A percentile compares a stretch with the other conserved stretches of the same genome.
phyloP scores from a whole-genome alignment of 257 asterid species.

The Linderniella brevidens region DNA sequence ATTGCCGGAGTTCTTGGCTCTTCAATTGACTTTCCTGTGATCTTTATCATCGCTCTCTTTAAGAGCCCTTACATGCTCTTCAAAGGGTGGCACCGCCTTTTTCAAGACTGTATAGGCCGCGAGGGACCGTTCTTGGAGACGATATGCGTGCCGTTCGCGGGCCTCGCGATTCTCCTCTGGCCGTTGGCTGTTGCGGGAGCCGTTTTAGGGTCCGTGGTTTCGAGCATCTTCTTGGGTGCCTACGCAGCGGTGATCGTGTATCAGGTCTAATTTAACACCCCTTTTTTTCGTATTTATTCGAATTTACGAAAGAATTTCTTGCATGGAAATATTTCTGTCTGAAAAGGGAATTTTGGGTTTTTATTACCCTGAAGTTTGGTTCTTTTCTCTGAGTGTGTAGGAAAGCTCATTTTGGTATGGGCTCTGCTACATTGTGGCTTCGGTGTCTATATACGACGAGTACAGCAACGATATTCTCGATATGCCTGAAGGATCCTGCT shows the following conservation, averaged over 20 bases:
- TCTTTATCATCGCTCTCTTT: slow-evolving; percentile 41
- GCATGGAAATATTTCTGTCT: background rate
- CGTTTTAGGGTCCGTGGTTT: slow-evolving; percentile 50
- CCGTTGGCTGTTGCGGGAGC: slow-evolving; percentile 91
- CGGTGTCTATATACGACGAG: slow-evolving; percentile 80
- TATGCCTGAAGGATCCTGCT: slow-evolving; percentile 92
- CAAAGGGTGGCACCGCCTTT: slow-evolving; percentile 86
- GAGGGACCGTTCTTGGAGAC: slow-evolving; percentile 97
- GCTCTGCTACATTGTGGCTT: slow-evolving; percentile 69
- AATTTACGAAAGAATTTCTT: background rate
- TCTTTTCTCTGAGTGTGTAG: slow-evolving; percentile 31
- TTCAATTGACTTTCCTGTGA: slow-evolving; percentile 40
- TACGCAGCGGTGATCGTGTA: slow-evolving; percentile 82
- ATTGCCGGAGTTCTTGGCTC: slow-evolving; percentile 54
- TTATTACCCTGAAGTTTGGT: too few relatives aligned
- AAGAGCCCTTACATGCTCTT: slow-evolving; percentile 81
- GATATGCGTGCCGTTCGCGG: slow-evolving; percentile 90
- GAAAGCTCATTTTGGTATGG: slow-evolving; percentile 81
- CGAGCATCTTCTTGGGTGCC: slow-evolving; percentile 74
- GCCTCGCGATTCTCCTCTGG: slow-evolving; percentile 90
- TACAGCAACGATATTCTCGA: slow-evolving; percentile 91
- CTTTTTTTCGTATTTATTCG: slow-evolving; percentile 3
- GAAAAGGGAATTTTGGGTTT: too few relatives aligned
- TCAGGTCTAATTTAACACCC: slow-evolving; percentile 51
- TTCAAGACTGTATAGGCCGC: slow-evolving; percentile 90